Evolutionary conservation across 306 rosid species (phyloP).

Genomic region (Vigna unguiculata): DNA sequence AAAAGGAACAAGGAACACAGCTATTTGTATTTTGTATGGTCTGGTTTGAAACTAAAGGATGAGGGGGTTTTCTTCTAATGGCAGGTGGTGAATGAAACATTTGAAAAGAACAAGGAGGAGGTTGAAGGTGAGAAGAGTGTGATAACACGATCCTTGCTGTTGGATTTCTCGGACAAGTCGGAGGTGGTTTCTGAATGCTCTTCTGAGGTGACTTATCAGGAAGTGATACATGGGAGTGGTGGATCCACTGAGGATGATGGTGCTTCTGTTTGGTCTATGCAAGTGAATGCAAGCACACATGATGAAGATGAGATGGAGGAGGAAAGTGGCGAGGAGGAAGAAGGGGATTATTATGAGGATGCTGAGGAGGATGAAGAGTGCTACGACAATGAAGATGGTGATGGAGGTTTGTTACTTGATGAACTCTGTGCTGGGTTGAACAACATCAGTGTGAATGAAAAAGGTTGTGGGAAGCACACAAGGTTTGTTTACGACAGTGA

Average conservation of each 20-base stretch:
- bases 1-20: too few species aligned
- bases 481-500: constrained; percentile 84
- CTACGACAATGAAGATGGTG: not conserved
- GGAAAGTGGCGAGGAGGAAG: constrained; percentile 43
- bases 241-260: constrained; percentile 66
- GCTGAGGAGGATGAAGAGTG: constrained; percentile 36
- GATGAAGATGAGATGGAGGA: constrained; percentile 32
- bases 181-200: constrained; percentile 60
- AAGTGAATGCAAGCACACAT: constrained; percentile 74
- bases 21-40: not conserved
- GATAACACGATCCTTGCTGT: constrained; percentile 69
- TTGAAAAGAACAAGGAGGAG: constrained; percentile 52
- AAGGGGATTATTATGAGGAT: constrained; percentile 39
- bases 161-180: constrained; percentile 86
- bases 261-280: constrained; percentile 88
- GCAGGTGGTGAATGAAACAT: constrained; percentile 54
- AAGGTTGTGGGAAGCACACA: constrained; percentile 71
- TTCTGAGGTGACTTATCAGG: constrained; percentile 60
- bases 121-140: constrained; percentile 63
- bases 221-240: constrained; percentile 15
- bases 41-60: not conserved
- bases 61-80: not conserved
- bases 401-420: constrained; percentile 52
- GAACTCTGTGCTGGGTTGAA: constrained; percentile 75
- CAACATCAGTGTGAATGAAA: constrained; percentile 68